Conservation (phyloP, 2,329 filamentous ascomycete species). For the Phialemoniopsis sp. region DNA sequence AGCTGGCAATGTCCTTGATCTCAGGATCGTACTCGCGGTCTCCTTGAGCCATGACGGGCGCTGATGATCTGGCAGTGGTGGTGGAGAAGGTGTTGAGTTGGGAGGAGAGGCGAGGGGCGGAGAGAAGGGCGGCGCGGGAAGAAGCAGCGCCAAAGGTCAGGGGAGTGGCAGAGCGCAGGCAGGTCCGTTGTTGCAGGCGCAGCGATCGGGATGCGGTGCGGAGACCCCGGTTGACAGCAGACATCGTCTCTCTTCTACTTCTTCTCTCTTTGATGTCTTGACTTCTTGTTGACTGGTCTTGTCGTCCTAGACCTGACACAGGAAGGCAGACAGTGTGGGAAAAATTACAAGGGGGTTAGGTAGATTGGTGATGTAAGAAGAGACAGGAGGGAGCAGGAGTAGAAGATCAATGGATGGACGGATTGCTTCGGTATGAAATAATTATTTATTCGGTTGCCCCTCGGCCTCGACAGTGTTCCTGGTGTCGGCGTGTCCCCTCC, state of each 20-base stretch:
- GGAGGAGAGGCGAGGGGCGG: slow-evolving; percentile 27
- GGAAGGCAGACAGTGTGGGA: too few species aligned
- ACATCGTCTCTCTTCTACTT: slow-evolving; percentile 30
- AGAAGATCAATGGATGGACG: too few species aligned
- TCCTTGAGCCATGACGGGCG: slow-evolving; percentile 45
- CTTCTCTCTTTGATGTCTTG: too few species aligned
- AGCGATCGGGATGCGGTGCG: slow-evolving; percentile 51
- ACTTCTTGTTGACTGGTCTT: too few species aligned
- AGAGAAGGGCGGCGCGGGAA: slow-evolving; percentile 23
- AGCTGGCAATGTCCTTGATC: slow-evolving; percentile 91
- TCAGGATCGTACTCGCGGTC: slow-evolving; percentile 77
- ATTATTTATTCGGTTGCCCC: too few species aligned
- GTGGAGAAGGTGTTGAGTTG: slow-evolving; percentile 42
- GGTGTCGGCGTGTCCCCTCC: too few species aligned
- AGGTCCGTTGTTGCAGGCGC: slow-evolving; percentile 36
- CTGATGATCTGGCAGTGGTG: slow-evolving; percentile 39
- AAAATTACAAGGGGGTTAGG: too few species aligned
- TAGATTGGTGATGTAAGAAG: slow-evolving; percentile 10
- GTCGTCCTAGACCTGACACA: too few species aligned
- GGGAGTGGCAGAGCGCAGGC: slow-evolving; percentile 30
- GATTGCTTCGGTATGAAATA: too few species aligned
- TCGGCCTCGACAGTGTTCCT: too few species aligned
- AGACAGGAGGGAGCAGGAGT: too few species aligned
- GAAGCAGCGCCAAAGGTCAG: slow-evolving; percentile 27
- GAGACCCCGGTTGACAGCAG: slow-evolving; percentile 49